Base-by-base conservation (phyloP, 225 moss, liverwort and hornwort species). In the Polytrichum commune region DNA sequence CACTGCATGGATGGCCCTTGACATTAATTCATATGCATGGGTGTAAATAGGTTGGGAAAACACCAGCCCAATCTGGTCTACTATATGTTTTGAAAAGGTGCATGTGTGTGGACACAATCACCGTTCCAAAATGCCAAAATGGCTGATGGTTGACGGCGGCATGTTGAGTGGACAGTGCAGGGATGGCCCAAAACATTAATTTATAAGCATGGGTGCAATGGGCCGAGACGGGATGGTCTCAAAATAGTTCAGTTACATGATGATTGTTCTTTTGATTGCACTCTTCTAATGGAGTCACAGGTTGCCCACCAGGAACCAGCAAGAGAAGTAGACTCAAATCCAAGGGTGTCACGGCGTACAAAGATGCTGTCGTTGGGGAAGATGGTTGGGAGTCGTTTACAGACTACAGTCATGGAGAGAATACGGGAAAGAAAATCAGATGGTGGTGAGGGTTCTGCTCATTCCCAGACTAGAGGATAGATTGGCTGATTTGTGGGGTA, bases 321-420 rank as follows among this genome's bases (percentile, higher is more conserved):
- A 1, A 68, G 74, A 55, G 84, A 77, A 5, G 8, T 70, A 0
- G 79, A 67, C 57, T 73, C 67, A 0, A 53, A 24, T 5, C 30
- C 70, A 22, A 81, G 65, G 79, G n/a, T 70, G 18, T 68, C 58
- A 63, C 75, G 77, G 23, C 92, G 92, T 63, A 78, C 82, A 67
- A 92, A 80, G 78, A 77, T 94, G 63, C 24, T 85, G 5, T 74
- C 65, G 6, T 61, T 93, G 13, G 91, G 95, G 35, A 91, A 80
- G 58, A 91, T 90, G 38, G 90, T 92, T 8, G 96, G 86, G 76
- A 93, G 88, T 75, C 78, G 89, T 66, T 82, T 81, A 66, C 46
- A 46, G 46, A 46, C 13, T 24, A 82, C 56, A 62, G 90, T 92
- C 27, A 66, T 83, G 64, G 96, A 89, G 13, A 91, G 81, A 70